Evolutionary conservation across 2,329 filamentous ascomycete species (phyloP).

Genomic region (Podosphaera fusca): DNA sequence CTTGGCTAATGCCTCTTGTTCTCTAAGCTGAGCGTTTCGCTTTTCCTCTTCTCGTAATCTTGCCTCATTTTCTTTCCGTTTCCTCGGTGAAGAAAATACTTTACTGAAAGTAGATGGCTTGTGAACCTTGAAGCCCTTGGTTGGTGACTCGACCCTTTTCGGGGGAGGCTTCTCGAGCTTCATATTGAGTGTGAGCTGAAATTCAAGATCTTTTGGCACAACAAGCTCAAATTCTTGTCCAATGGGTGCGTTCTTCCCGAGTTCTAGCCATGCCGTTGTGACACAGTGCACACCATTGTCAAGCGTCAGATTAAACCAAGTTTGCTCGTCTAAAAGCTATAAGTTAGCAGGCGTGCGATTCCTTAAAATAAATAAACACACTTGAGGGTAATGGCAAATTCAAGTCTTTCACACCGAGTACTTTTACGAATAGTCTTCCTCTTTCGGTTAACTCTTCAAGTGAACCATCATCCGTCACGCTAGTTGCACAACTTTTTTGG

Average conservation of each 20-base stretch:
- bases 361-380: constrained; percentile 25
- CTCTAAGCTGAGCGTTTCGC: constrained; percentile 34
- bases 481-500: constrained; percentile 51
- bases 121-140: constrained; percentile 37
- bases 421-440: constrained; percentile 87
- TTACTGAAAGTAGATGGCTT: constrained; percentile 82
- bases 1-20: constrained; percentile 40
- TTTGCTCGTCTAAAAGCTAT: constrained; percentile 44
- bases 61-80: constrained; percentile 82
- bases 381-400: constrained; percentile 78
- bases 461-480: constrained; percentile 32
- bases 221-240: constrained; percentile 97
- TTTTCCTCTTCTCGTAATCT: constrained; percentile 67
- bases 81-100: constrained; percentile 84
- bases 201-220: constrained; percentile 92
- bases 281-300: constrained; percentile 97
- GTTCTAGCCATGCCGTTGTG: constrained; percentile 83
- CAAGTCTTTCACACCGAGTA: constrained; percentile 91
- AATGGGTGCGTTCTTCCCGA: constrained; percentile 79
- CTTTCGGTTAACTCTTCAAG: constrained; percentile 65
- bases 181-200: constrained; percentile 89
- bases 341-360: neutral
- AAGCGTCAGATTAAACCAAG: constrained; percentile 89
- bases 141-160: constrained; percentile 30
- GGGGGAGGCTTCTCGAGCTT: constrained; percentile 68